Conservation (phyloP, 2,329 filamentous ascomycete genomes). For the Biscogniauxia sp. region DNA sequence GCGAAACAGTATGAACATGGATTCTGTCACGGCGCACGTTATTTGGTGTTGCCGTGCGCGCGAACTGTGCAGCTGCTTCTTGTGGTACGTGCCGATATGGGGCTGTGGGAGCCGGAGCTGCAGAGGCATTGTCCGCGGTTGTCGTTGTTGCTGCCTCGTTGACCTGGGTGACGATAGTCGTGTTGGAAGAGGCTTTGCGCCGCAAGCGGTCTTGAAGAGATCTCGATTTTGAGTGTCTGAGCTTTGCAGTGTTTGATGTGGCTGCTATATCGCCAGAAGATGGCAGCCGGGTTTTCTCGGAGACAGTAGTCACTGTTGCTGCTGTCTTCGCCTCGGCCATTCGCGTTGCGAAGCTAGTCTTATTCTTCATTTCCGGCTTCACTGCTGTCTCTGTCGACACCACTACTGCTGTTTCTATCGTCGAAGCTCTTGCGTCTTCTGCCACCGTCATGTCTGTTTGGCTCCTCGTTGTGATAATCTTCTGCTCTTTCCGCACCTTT, state of each 20-base stretch:
- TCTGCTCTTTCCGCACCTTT: slow-evolving; percentile 4
- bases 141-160: slow-evolving; percentile 5
- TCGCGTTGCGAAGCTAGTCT: slow-evolving; percentile 13
- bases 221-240: slow-evolving; percentile 11
- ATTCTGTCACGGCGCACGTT: slow-evolving; percentile 33
- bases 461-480: neutral
- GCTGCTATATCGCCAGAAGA: neutral
- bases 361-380: slow-evolving; percentile 9
- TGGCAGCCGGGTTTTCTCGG: neutral
- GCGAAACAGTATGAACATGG: slow-evolving; percentile 43
- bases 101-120: slow-evolving; percentile 8
- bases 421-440: neutral
- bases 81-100: slow-evolving; percentile 51
- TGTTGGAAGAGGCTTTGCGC: slow-evolving; percentile 12
- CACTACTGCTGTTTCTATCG: neutral
- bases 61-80: slow-evolving; percentile 54
- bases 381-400: slow-evolving; percentile 6
- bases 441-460: neutral
- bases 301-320: neutral
- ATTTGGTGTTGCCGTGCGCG: slow-evolving; percentile 49
- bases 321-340: slow-evolving; percentile 8
- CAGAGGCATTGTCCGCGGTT: slow-evolving; percentile 17
- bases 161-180: neutral
- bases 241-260: neutral
- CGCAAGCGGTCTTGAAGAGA: slow-evolving; percentile 23